Conservation (phyloP, 768 basidiomycete species). For the Lentinula sp. region DNA sequence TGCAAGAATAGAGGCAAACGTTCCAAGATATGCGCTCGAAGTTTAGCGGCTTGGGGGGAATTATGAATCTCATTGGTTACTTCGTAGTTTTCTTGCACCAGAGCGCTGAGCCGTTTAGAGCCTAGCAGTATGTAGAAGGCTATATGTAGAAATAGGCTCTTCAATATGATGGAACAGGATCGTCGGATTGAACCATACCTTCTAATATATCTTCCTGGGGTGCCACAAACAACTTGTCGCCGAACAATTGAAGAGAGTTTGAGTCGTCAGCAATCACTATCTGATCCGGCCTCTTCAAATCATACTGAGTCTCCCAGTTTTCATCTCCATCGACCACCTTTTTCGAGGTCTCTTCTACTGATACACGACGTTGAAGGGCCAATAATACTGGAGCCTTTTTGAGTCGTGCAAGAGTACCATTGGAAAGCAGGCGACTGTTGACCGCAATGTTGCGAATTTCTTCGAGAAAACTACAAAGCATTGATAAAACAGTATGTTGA, state of each 20-base stretch:
- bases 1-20: conserved; percentile 87
- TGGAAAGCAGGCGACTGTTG: conserved; percentile 53
- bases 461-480: conserved; percentile 54
- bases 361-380: conserved; percentile 56
- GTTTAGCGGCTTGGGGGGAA: conserved; percentile 43
- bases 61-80: conserved; percentile 45
- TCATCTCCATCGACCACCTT: conserved; percentile 49
- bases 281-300: conserved; percentile 61
- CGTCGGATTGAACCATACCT: conserved; percentile 31
- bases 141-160: conserved; percentile 17
- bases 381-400: conserved; percentile 67
- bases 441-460: conserved; percentile 87
- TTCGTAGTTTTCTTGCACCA: conserved; percentile 76
- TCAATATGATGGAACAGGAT: background rate
- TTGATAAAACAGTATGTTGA: background rate
- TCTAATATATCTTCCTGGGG: conserved; percentile 92
- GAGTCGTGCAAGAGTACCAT: conserved; percentile 56
- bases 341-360: conserved; percentile 22
- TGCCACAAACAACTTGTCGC: conserved; percentile 66
- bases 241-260: conserved; percentile 74
- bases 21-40: conserved; percentile 66
- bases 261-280: conserved; percentile 86
- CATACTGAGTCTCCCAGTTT: conserved; percentile 67
- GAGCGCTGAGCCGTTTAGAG: conserved; percentile 59
- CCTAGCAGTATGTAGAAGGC: conserved; percentile 78